Evolutionary conservation across 1,284 basidiomycete genomes (phyloP), one percentile per base, ranked within the genome.

Genomic region (Moesziomyces sp.): DNA sequence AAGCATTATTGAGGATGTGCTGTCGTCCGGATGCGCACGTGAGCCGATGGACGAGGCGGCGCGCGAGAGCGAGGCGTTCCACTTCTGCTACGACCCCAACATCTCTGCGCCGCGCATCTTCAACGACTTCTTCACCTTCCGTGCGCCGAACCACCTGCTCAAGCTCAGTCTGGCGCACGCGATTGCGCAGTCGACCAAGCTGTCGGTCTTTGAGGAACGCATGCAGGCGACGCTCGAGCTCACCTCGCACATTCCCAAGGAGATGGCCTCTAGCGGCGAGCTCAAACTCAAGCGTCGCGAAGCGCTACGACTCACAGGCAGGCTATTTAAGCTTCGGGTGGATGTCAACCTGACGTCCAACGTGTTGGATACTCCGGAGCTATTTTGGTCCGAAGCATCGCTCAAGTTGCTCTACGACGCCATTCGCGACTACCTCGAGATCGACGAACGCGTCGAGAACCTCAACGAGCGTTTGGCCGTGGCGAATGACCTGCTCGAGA

Each of bases 381-480:
- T 97, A 49, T 98, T 98, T 85, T 97, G 94, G 95, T 91, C 90
- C 56, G 94, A 97, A 83, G 94, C 94, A 13, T 93, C 91, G 72
- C 85, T 97, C 78, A 91, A 92, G 80, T 91, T 91, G 49, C 85
- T 97, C 35, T 97, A 97, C 84, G 93, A 95, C 80, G 94, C 94
- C 0, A 94, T 96, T 51, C 87, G 94, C 67, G 94, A 95, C 77
- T 98, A 98, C 82, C 92, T 97, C 87, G 94, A 98, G 85, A 93
- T 97, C 55, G 90, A 90, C 45, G 89, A 89, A 14, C 86, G 95
- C 35, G 93, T 96, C 18, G 89, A 91, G 81, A 92, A 91, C 21
- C 85, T 98, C 74, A 97, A 97, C 81, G 94, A 97, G 84, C 91
- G 93, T 65, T 86, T 97, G 46, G 90, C 90, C 0, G 92, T 96